Base-by-base conservation (phyloP, 176 grass and related monocot genomes). In the Microstegium vimineum region DNA sequence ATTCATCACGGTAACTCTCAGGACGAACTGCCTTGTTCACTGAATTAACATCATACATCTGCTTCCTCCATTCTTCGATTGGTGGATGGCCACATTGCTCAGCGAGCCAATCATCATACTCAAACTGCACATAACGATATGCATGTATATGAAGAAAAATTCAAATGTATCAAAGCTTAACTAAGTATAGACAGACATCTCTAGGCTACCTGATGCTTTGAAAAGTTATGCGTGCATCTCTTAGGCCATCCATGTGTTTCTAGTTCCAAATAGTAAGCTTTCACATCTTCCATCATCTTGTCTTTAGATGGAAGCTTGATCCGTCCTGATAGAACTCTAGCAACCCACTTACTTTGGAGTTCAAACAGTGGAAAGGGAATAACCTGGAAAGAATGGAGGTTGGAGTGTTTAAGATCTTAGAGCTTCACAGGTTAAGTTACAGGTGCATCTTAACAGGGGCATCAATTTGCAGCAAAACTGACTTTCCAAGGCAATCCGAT, bases 321-420 rank as follows among this genome's bases (percentile, higher is more conserved):
- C 30, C 82, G 78, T 65, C 88, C 90, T 2, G 95, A 94, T 61
- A 98, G 75, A 86, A 86, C 61, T 64, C 90, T 76, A 1, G 95
- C 88, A 16, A 93, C 88, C 95, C 95, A 98, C 74, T 98, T 98
- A 85, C 92, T 93, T 86, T 94, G 95, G 18, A 98, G 90, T 82
- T 94, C 90, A 92, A 88, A 71, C 28, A 94, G 68, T 1, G 89
- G 92, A 54, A 94, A 94, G 57, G 92, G 92, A 68, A 87, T 59
- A 30, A 93, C 81, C 95, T 97, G 77, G 20, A 87, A 36, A 10
- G 54, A 69, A 69, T 23, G 81, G 23, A 62, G 6, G 16, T 14
- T 1, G 1, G 0, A 27, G 49, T 9, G 52, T 75, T 75, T 83
- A 22, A 85, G 2, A 8, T 81, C 23, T 8, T 81, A 36, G 31